Evolutionary conservation across 129 eudicot species (phyloP).

Genomic region (Pseudognaphalium luteoalbum): DNA sequence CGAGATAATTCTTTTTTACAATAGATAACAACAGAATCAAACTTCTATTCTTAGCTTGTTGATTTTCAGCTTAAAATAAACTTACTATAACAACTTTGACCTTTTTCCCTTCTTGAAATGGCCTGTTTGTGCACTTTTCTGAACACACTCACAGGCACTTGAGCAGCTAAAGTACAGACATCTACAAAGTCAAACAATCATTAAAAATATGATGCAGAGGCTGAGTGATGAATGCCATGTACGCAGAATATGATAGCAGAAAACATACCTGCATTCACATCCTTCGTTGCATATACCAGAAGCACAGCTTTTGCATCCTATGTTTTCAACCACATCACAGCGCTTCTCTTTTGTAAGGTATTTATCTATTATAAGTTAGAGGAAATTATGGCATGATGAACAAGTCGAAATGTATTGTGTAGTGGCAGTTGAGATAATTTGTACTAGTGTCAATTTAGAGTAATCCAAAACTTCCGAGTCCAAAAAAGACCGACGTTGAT

Average conservation of each 20-base stretch:
- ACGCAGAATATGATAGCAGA: conserved; percentile 17
- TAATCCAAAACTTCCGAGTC: too few species aligned
- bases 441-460: too few species aligned
- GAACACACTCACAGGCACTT: conserved; percentile 70
- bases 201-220: not conserved
- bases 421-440: too few species aligned
- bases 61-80: not conserved
- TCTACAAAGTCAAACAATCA: conserved; percentile 30
- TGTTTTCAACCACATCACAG: conserved; percentile 39
- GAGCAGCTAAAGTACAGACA: conserved; percentile 76
- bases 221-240: too few species aligned
- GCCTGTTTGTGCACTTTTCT: conserved; percentile 63
- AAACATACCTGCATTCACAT: conserved; percentile 73
- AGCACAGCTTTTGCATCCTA: conserved; percentile 62
- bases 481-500: too few species aligned
- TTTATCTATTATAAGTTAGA: conserved; percentile 44
- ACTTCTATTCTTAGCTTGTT: too few species aligned
- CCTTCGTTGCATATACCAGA: conserved; percentile 55
- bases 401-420: too few species aligned
- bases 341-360: conserved; percentile 69
- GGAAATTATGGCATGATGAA: too few species aligned
- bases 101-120: conserved; percentile 65
- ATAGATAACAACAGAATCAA: not conserved
- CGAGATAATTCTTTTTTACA: too few species aligned
- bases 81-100: conserved; percentile 64